phyloP scores from a whole-genome alignment of 2,329 filamentous ascomycete species.

The Trichophyton simii region DNA sequence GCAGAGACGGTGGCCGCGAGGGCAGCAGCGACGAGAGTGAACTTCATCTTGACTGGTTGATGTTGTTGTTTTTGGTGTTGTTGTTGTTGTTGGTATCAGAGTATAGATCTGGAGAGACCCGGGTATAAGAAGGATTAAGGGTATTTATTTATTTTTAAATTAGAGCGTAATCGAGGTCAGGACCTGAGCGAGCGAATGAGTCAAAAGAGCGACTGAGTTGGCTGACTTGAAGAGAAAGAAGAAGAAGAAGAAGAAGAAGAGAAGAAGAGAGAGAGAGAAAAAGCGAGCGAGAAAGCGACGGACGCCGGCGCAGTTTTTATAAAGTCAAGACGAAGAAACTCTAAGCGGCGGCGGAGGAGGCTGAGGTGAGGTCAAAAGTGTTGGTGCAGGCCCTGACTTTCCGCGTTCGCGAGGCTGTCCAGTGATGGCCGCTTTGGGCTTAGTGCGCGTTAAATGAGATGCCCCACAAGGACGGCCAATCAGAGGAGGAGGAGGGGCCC shows the following conservation, averaged over 20 bases:
- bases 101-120: conserved; percentile 10
- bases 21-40: conserved; percentile 27
- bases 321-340: conserved; percentile 3
- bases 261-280: conserved; percentile 11
- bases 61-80: background rate
- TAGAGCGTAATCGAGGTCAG: background rate
- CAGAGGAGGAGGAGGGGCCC: background rate
- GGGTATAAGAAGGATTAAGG: conserved; percentile 8
- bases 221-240: background rate
- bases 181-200: conserved; percentile 9
- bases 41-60: conserved; percentile 25
- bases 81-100: conserved; percentile 6
- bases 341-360: background rate
- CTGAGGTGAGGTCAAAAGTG: conserved; percentile 2
- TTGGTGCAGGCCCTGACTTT: background rate
- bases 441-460: conserved; percentile 6
- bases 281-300: background rate
- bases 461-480: conserved; percentile 4
- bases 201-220: conserved; percentile 8
- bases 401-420: background rate
- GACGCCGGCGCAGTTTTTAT: too few species aligned
- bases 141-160: background rate
- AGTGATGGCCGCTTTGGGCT: conserved; percentile 2
- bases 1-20: conserved; percentile 29
- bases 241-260: conserved; percentile 11